Evolutionary conservation across 495 filamentous ascomycete genomes (phyloP).

Genomic region (Penicillium verhagenii): DNA sequence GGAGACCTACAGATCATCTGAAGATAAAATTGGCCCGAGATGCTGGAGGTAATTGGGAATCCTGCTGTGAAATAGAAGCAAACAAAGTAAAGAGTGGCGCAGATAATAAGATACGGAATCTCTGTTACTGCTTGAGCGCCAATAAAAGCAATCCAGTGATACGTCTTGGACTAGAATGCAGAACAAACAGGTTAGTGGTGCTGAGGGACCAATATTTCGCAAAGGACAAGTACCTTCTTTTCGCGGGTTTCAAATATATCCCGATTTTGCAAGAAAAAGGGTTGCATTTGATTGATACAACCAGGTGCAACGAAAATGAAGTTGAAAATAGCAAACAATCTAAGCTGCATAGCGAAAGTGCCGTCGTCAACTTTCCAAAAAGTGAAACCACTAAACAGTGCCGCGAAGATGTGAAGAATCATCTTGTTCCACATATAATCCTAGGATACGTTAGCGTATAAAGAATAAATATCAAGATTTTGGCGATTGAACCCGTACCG

Average conservation of each 20-base stretch:
- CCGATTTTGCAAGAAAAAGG: slow-evolving; percentile 77
- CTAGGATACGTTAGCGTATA: slow-evolving; percentile 22
- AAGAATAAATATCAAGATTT: slow-evolving; percentile 30
- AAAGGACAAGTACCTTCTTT: slow-evolving; percentile 60
- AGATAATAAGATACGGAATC: slow-evolving; percentile 58
- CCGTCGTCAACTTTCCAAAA: slow-evolving; percentile 48
- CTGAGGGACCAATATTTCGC: not conserved
- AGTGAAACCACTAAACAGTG: slow-evolving; percentile 44
- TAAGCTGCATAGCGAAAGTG: slow-evolving; percentile 35
- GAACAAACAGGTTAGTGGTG: slow-evolving; percentile 29
- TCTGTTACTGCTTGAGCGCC: slow-evolving; percentile 52
- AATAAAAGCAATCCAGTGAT: slow-evolving; percentile 47
- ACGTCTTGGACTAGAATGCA: slow-evolving; percentile 58
- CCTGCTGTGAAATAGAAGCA: slow-evolving; percentile 62
- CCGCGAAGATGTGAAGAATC: slow-evolving; percentile 39
- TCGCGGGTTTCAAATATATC: slow-evolving; percentile 68
- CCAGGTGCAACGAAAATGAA: slow-evolving; percentile 72
- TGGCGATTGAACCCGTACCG: slow-evolving; percentile 69
- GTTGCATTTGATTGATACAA: slow-evolving; percentile 85
- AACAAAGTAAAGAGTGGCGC: slow-evolving; percentile 54
- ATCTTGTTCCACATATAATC: slow-evolving; percentile 48
- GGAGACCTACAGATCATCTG: slow-evolving; percentile 47
- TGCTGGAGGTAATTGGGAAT: slow-evolving; percentile 38
- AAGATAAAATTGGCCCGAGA: slow-evolving; percentile 48
- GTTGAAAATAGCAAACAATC: slow-evolving; percentile 65